Percentiles rank a stretch among this genome's conserved stretches.
Evolutionary conservation across 192 early-diverging fungal genomes (phyloP).

Genomic region (Pilaira anomala): DNA sequence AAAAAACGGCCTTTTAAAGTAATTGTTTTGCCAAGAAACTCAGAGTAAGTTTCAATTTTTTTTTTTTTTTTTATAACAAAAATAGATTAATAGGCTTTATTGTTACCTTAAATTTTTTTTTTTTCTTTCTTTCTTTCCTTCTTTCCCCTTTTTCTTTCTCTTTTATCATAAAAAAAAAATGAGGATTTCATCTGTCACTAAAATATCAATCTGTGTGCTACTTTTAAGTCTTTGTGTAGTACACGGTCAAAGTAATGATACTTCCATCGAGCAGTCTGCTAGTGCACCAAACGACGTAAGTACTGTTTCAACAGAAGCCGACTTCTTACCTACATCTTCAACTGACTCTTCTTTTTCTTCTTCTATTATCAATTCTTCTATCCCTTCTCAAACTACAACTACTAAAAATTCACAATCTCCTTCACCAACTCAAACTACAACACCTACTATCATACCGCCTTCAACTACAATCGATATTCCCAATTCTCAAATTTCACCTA

Average conservation of each 20-base stretch:
- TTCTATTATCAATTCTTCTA: too few relatives aligned
- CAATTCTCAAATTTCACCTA: not conserved
- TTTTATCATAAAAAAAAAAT: not conserved
- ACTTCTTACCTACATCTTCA: too few relatives aligned
- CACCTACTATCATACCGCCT: not conserved
- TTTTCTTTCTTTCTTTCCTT: not conserved
- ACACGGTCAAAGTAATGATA: too few relatives aligned
- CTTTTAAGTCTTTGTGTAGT: not conserved
- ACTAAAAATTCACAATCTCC: too few relatives aligned
- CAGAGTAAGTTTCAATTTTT: not conserved
- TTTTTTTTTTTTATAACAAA: conserved; percentile 4
- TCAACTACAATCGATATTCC: conserved; percentile 2
- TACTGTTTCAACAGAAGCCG: too few relatives aligned
- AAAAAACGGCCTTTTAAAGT: too few relatives aligned
- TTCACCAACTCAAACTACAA: too few relatives aligned
- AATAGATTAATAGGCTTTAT: not conserved
- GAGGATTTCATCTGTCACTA: not conserved
- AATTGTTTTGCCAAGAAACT: conserved; percentile 2
- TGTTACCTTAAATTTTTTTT: conserved; percentile 2
- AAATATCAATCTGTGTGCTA: not conserved
- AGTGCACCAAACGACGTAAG: too few relatives aligned
- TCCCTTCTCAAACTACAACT: not conserved
- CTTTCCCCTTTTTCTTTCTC: not conserved
- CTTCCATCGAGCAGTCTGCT: too few relatives aligned
- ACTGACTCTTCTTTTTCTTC: too few relatives aligned